Conservation (phyloP, 2,329 filamentous ascomycete genomes). For the Colletotrichum sp. region DNA sequence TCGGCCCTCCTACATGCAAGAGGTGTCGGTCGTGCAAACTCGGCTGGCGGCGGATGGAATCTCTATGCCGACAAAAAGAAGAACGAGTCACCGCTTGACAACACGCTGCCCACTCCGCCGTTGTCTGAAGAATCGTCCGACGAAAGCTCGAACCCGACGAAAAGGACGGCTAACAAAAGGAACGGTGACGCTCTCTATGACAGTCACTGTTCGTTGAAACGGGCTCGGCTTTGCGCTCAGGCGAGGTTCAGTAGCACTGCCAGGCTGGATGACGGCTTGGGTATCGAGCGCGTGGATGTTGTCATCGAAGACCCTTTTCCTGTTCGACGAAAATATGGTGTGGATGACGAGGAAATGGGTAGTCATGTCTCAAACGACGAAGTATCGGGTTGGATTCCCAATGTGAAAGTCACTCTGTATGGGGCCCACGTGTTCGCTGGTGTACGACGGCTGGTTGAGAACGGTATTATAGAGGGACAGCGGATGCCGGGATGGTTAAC, state of each 20-base stretch:
- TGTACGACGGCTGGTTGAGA: constrained; percentile 77
- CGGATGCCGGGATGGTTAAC: constrained; percentile 92
- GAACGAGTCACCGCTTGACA: constrained; percentile 61
- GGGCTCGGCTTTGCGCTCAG: constrained; percentile 54
- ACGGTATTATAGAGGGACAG: constrained; percentile 75
- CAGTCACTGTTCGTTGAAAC: not conserved
- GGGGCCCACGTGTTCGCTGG: constrained; percentile 84
- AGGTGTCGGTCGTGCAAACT: constrained; percentile 73
- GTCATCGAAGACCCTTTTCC: constrained; percentile 64
- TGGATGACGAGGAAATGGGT: constrained; percentile 30
- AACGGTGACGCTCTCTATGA: not conserved
- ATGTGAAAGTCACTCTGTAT: constrained; percentile 70
- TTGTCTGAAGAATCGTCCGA: constrained; percentile 40
- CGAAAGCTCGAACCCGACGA: constrained; percentile 15
- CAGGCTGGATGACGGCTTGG: constrained; percentile 59
- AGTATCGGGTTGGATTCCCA: constrained; percentile 55
- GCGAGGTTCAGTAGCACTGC: constrained; percentile 74
- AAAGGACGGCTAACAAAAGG: not conserved
- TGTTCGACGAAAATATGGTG: constrained; percentile 26
- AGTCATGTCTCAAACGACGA: not conserved
- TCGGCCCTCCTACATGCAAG: constrained; percentile 71
- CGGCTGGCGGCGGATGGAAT: constrained; percentile 78
- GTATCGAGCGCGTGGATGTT: constrained; percentile 66
- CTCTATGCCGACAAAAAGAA: constrained; percentile 72
- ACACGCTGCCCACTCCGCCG: constrained; percentile 51